Evolutionary conservation across 2,329 filamentous ascomycete genomes (phyloP).

Genomic region (Talaromyces pinophilus): DNA sequence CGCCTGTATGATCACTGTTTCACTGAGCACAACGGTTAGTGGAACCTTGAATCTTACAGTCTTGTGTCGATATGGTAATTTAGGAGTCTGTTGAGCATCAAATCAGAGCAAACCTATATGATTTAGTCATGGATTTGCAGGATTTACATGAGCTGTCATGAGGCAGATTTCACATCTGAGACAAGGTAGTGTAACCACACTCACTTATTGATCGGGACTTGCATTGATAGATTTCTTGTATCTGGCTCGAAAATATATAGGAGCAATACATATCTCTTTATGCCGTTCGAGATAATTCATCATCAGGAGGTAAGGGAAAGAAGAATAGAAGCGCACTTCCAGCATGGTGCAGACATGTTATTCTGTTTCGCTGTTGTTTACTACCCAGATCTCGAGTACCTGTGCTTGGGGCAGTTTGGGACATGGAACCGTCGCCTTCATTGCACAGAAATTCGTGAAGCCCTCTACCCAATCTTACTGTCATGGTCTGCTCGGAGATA

Average conservation of each 20-base stretch:
- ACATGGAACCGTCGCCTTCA: slow-evolving; percentile 44
- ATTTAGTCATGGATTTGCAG: neutral
- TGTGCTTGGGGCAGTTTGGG: slow-evolving; percentile 56
- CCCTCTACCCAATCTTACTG: neutral
- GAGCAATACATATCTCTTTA: too few species aligned
- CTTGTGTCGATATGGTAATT: neutral
- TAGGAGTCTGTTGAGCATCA: too few species aligned
- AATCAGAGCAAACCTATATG: neutral
- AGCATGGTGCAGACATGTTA: neutral
- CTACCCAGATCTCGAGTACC: slow-evolving; percentile 21
- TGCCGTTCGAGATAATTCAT: too few species aligned
- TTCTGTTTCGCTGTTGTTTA: neutral
- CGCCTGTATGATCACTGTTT: too few species aligned
- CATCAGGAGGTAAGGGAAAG: too few species aligned
- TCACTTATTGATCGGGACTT: too few species aligned
- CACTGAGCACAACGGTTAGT: neutral
- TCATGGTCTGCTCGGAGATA: neutral
- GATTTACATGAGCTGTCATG: neutral
- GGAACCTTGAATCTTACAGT: neutral
- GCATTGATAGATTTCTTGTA: too few species aligned
- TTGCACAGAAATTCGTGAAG: neutral
- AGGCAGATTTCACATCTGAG: neutral
- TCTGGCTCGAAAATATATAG: too few species aligned
- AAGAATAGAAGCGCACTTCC: neutral
- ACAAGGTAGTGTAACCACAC: neutral